Base-by-base conservation (phyloP, 495 filamentous ascomycete species). In the Lentithecium fluviatile region DNA sequence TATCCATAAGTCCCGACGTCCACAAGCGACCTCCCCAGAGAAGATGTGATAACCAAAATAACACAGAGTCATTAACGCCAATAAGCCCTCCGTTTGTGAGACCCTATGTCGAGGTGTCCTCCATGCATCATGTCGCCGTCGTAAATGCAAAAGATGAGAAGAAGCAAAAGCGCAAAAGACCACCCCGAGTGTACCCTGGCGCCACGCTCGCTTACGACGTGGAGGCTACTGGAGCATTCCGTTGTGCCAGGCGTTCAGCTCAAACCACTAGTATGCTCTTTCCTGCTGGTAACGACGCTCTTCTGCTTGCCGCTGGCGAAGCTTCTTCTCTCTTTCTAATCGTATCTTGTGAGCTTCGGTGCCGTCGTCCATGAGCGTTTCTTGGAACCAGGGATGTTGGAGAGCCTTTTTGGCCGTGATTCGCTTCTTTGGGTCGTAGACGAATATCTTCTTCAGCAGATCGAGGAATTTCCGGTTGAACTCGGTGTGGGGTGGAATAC, bases 311-410 rank as follows among this genome's bases (percentile, higher is more conserved):
- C 38, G 54, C 29, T 57, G 57, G 20, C 51, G 64, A 19, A 37
- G 12, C 49, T 68, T 68, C 51, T 52, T 52, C 46, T 68, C 65
- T 36, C 60, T 42, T 36, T 60, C 56, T 21, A 68, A 23, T 13
- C 60, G 42, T 25, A 68, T 68, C 52, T 68, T 68, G 52, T 64
- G 65, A 4, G 94, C 94, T 76, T 97, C 95, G 20, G 92, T 97
- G 36, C 94, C 94, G 71, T 98, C 94, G 69, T 98, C 94, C 20
- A 87, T 82, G 12, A 82, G 74, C 6, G 79, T 78, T 73, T 97
- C 93, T 64, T 85, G 87, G 77, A 98, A 98, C 94, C 94, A 98
- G 0, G 88, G 84, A 69, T 98, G 94, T 60, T 93, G 84, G 45
- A 98, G 77, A 7, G 94, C 94, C 68, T 95, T 77, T 65, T 95